phyloP scores from a whole-genome alignment of 208 protist genomes.

The Phytomonas francai region DNA sequence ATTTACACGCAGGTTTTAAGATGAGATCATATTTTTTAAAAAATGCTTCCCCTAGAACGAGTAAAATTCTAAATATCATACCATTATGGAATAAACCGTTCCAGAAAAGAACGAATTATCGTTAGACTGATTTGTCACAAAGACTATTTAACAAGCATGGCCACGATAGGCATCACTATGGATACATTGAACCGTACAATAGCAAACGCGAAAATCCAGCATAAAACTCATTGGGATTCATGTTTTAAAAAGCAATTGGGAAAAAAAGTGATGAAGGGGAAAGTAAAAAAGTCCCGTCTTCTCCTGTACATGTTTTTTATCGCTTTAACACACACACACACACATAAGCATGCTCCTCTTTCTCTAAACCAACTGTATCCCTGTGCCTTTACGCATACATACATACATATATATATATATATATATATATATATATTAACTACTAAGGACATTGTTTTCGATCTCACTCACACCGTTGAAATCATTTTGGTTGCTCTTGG shows the following conservation, averaged over 20 bases:
- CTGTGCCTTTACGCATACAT: not conserved
- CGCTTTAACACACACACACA: slow-evolving; percentile 8
- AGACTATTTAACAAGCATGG: not conserved
- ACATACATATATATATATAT: slow-evolving; percentile 4
- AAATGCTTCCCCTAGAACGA: not conserved
- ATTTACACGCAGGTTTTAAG: not conserved
- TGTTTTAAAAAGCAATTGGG: slow-evolving; percentile 9
- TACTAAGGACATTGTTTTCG: not conserved
- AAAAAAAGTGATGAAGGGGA: slow-evolving; percentile 3
- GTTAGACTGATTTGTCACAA: not conserved
- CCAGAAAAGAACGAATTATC: not conserved
- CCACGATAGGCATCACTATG: not conserved
- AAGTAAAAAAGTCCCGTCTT: not conserved
- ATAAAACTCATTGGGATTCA: not conserved
- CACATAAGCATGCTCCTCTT: not conserved
- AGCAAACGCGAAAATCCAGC: not conserved
- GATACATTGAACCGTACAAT: not conserved
- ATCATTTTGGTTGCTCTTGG: slow-evolving; percentile 15
- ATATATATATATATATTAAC: not conserved
- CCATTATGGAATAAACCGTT: not conserved
- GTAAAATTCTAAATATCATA: not conserved
- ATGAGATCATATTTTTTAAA: not conserved
- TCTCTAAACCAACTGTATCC: not conserved
- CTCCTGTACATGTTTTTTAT: slow-evolving; percentile 1
- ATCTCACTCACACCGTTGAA: not conserved